Percentiles rank a stretch among this genome's conserved stretches.
Evolutionary conservation across 805 yeast species (phyloP).

Genomic region (Sugiyamaella lignohabitans): DNA sequence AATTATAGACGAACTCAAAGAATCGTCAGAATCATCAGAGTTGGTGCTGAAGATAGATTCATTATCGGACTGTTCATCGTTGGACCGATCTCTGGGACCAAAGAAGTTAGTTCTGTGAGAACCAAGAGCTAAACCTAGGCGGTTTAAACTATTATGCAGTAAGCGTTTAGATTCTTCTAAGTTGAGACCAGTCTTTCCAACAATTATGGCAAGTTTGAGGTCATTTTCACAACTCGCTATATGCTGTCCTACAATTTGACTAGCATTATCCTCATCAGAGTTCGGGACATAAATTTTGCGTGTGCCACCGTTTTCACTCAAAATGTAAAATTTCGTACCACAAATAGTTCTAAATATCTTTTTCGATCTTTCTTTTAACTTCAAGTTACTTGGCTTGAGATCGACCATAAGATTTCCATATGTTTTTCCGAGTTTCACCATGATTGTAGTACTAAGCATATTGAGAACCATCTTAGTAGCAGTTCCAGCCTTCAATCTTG

Average conservation of each 20-base stretch:
- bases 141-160: conserved; percentile 12
- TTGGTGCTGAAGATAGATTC: background rate
- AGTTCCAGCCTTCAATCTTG: conserved; percentile 26
- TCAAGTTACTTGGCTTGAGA: conserved; percentile 21
- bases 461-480: conserved; percentile 26
- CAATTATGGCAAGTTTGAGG: conserved; percentile 21
- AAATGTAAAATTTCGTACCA: conserved; percentile 6
- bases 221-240: conserved; percentile 14
- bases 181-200: conserved; percentile 19
- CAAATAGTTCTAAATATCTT: conserved; percentile 19
- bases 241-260: conserved; percentile 11
- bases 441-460: conserved; percentile 23
- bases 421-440: conserved; percentile 25
- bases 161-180: conserved; percentile 9
- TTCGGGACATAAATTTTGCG: background rate
- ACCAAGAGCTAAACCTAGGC: conserved; percentile 9
- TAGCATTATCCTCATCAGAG: conserved; percentile 2
- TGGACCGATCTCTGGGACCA: background rate
- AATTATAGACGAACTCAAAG: background rate
- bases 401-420: conserved; percentile 26
- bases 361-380: conserved; percentile 20
- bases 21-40: background rate
- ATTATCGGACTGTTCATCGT: background rate
- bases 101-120: background rate
- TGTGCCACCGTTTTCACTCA: background rate